These are phyloP conservation scores for Pseudonitzschia pungens DNA, from an alignment of 108 stramenopile genomes.

Conservation along the genomic window DNA sequence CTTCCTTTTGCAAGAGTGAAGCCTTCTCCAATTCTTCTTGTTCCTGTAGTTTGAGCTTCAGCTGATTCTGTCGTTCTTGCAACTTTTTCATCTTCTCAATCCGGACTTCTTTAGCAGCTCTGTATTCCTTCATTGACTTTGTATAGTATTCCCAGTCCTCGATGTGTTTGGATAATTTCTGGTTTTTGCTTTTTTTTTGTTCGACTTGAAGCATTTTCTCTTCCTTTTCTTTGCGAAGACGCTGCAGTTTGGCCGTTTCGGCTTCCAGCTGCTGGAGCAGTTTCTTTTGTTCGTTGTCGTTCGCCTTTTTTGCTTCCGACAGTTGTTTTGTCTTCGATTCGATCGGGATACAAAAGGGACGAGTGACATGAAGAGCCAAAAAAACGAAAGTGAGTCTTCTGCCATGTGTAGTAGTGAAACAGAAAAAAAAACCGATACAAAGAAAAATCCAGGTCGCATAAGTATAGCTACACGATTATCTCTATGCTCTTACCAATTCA, in stretches of 20 bases:
- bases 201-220: slow-evolving; percentile 6
- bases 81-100: not conserved
- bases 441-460: too few relatives aligned
- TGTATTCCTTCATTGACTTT: slow-evolving; percentile 1
- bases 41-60: not conserved
- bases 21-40: not conserved
- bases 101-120: not conserved
- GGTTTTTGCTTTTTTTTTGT: not conserved
- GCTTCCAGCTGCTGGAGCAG: not conserved
- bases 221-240: not conserved
- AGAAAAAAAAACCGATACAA: too few relatives aligned
- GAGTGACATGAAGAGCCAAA: not conserved
- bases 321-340: not conserved
- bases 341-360: not conserved
- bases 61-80: not conserved
- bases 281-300: not conserved
- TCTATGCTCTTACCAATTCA: slow-evolving; percentile 2
- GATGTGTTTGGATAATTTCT: not conserved
- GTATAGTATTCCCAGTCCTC: not conserved
- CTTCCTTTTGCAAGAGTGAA: not conserved
- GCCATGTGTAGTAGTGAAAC: too few relatives aligned
- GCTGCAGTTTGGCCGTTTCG: not conserved
- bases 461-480: not conserved
- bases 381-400: too few relatives aligned
- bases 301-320: not conserved